A percentile compares a stretch with the other conserved stretches of the same genome.
These are phyloP conservation scores for Pythium aristosporum DNA, from an alignment of 352 stramenopile species.

Conservation along the genomic window DNA sequence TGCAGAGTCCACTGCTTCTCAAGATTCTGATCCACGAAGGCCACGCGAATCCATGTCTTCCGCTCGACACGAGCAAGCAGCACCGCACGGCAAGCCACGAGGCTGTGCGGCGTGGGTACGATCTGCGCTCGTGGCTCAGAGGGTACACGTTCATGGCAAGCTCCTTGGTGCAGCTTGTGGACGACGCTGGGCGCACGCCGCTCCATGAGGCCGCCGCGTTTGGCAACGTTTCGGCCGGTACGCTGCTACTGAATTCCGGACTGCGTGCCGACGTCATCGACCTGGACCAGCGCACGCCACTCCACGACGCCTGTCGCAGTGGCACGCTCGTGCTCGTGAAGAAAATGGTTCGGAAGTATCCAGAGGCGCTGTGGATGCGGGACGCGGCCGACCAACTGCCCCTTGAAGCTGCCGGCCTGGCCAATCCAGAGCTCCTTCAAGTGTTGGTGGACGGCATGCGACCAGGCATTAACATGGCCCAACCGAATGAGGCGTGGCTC, in stretches of 20 bases:
- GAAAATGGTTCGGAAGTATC: slow-evolving; percentile 6
- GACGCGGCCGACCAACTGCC: slow-evolving; percentile 10
- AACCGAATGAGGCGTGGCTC: neutral
- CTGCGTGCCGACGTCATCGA: slow-evolving; percentile 14
- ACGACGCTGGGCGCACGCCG: slow-evolving; percentile 19
- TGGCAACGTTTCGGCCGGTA: slow-evolving; percentile 17
- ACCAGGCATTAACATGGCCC: neutral
- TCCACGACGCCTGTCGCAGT: slow-evolving; percentile 26
- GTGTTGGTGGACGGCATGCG: slow-evolving; percentile 7
- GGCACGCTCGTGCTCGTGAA: slow-evolving; percentile 7
- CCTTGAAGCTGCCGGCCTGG: neutral
- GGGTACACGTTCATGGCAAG: slow-evolving; percentile 16
- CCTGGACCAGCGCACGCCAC: slow-evolving; percentile 11
- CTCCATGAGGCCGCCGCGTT: slow-evolving; percentile 29
- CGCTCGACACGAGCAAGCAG: slow-evolving; percentile 24
- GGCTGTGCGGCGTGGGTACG: slow-evolving; percentile 26
- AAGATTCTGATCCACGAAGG: slow-evolving; percentile 16
- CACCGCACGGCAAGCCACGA: slow-evolving; percentile 27
- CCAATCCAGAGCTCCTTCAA: neutral
- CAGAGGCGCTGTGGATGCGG: slow-evolving; percentile 9
- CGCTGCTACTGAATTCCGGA: slow-evolving; percentile 19
- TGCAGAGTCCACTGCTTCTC: slow-evolving; percentile 12
- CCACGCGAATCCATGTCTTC: slow-evolving; percentile 15
- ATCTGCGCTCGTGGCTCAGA: slow-evolving; percentile 29
- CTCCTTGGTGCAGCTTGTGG: slow-evolving; percentile 20